Base-by-base conservation (phyloP, 345 rosid genomes). In the Fremontodendron californicum region DNA sequence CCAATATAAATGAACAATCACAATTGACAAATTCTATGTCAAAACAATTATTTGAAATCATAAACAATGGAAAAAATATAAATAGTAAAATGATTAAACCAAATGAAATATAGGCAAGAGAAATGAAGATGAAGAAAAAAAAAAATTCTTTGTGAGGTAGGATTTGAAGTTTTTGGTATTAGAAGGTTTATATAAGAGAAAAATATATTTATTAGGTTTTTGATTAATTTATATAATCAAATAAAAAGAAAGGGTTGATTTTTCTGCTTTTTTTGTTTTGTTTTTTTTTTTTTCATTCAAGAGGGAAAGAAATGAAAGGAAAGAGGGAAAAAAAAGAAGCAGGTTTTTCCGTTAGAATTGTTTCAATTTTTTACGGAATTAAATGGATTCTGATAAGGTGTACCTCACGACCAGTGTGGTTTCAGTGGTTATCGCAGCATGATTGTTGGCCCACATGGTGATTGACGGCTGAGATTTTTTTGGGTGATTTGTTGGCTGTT, bases 401-500 rank as follows among this genome's bases (percentile, higher is more conserved):
- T 55, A 72, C 29, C 23, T 51, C 29, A 49, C 11, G 29, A 69
- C 55, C 55, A 45, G 23, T 18, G 21, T 25, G 52, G 55, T 66
- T 66, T 16, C 73, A 18, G 43, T 48, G 23, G 42, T 70, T 29
- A 31, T 29, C 49, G 4, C 3, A 13, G 2, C 2, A 57, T 10
- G 62, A 23, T 51, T 10, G 31, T 23, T 57, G 33, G 62, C 18
- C 5, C 4, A 2, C n/a, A 0, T 16, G n/a, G 42, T 4, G 45
- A 74, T 74, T n/a, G 52, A 75, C 61, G 78, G 83, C 48, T 19
- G 40, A 75, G 64, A 60, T 48, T 35, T 29, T 10, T 16, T 33
- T 54, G 35, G n/a, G 6, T 71, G 42, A 10, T 3, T 39, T 11
- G 40, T 51, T 23, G 2, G 2, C 1, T 1, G 0, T 4, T 57